A percentile compares a stretch with the other conserved stretches of the same genome.
Evolutionary conservation across 2,329 filamentous ascomycete species (phyloP).

Genomic region (Colletotrichum godetiae): DNA sequence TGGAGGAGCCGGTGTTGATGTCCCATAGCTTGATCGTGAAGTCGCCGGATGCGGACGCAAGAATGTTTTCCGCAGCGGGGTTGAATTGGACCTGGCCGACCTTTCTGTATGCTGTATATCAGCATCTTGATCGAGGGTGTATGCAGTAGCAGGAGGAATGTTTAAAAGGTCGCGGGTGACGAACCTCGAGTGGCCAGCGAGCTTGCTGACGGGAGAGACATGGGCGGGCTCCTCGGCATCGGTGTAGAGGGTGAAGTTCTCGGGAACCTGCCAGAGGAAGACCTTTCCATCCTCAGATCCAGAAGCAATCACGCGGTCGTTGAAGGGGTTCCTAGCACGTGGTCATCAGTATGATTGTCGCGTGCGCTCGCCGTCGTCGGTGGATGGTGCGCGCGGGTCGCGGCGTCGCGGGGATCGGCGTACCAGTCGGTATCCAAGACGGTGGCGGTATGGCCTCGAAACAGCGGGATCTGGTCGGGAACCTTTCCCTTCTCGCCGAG

Average conservation of each 20-base stretch:
- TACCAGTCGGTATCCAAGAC: constrained; percentile 98
- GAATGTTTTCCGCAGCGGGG: constrained; percentile 92
- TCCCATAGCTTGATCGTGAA: constrained; percentile 98
- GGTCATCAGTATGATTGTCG: constrained; percentile 41
- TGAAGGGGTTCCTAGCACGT: constrained; percentile 85
- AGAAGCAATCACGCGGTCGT: constrained; percentile 92
- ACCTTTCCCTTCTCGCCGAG: constrained; percentile 89
- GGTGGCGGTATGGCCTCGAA: constrained; percentile 93
- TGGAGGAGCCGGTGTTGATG: constrained; percentile 79
- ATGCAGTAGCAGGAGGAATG: background rate
- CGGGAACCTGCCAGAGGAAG: constrained; percentile 94
- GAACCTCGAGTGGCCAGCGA: constrained; percentile 88
- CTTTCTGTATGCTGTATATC: constrained; percentile 70
- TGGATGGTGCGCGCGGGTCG: constrained; percentile 16
- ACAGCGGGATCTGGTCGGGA: constrained; percentile 92
- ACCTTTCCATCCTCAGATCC: constrained; percentile 97
- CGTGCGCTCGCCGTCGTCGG: constrained; percentile 18
- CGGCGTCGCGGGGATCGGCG: constrained; percentile 47
- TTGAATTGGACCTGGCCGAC: constrained; percentile 99
- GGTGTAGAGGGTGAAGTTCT: constrained; percentile 85
- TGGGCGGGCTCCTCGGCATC: constrained; percentile 88
- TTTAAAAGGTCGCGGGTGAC: constrained; percentile 12
- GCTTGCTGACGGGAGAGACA: constrained; percentile 82
- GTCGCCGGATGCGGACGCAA: constrained; percentile 95
- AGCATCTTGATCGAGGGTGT: background rate